Evolutionary conservation across 176 grass and related monocot species (phyloP).

Genomic region (Phragmites australis): DNA sequence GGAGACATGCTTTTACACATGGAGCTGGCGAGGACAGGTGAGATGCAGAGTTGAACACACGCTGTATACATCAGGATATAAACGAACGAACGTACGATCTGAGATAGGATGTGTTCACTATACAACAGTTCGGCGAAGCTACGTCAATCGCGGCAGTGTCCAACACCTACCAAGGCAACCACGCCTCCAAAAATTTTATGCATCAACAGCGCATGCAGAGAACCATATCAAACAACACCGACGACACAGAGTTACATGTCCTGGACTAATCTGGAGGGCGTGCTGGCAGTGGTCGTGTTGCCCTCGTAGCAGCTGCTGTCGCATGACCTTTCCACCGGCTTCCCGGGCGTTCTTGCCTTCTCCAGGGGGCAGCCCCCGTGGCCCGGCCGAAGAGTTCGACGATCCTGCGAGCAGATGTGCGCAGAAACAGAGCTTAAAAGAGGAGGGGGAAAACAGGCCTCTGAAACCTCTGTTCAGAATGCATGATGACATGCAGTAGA

Average conservation of each 20-base stretch:
- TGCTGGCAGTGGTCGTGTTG: constrained; percentile 49
- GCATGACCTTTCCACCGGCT: constrained; percentile 24
- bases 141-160: constrained; percentile 19
- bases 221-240: constrained; percentile 15
- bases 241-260: constrained; percentile 30
- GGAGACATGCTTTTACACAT: background rate
- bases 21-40: background rate
- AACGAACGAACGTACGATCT: background rate
- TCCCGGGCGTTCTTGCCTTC: constrained; percentile 45
- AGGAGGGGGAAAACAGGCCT: background rate
- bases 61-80: background rate
- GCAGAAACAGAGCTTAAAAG: background rate
- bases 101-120: constrained; percentile 5
- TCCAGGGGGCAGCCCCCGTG: constrained; percentile 54
- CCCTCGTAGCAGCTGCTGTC: constrained; percentile 63
- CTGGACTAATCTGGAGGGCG: constrained; percentile 44
- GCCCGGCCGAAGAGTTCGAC: constrained; percentile 46
- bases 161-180: background rate
- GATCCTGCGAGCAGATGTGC: constrained; percentile 47
- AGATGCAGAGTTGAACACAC: background rate
- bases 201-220: background rate
- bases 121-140: constrained; percentile 32
- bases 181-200: background rate
- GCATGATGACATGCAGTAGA: background rate
- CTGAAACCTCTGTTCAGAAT: constrained; percentile 24